Conservation (phyloP, 2,329 filamentous ascomycete genomes). For the Thyridium curvatum region DNA sequence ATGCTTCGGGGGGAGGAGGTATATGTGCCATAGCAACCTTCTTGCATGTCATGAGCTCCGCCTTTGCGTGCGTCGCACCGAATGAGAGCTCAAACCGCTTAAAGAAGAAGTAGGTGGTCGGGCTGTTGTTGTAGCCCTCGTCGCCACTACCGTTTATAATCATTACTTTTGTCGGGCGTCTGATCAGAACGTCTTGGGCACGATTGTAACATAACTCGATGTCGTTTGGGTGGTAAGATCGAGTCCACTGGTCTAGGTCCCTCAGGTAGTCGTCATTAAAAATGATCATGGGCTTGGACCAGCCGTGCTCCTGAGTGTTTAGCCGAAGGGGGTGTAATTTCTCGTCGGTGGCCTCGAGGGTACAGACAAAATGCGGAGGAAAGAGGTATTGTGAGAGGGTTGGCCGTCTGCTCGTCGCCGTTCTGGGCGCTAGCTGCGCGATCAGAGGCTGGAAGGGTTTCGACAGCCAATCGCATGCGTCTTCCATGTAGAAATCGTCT, state of each 20-base stretch:
- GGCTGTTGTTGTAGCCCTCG: background rate
- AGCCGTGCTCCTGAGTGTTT: too few relatives aligned
- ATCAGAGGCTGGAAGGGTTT: slow-evolving; percentile 1
- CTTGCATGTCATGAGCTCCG: slow-evolving; percentile 2
- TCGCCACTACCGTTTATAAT: too few relatives aligned
- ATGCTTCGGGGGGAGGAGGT: slow-evolving; percentile 1
- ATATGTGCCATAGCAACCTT: slow-evolving; percentile 2
- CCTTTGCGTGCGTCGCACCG: background rate
- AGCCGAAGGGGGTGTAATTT: slow-evolving; percentile 1
- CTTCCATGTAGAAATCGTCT: slow-evolving; percentile 7
- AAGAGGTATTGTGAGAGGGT: slow-evolving; percentile 4
- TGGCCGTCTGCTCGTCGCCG: too few relatives aligned
- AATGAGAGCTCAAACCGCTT: slow-evolving; percentile 1
- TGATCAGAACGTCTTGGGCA: slow-evolving; percentile 2
- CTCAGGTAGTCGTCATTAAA: slow-evolving; percentile 1
- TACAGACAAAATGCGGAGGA: slow-evolving; percentile 2
- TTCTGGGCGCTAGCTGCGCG: slow-evolving; percentile 1
- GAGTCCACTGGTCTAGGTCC: slow-evolving; percentile 3
- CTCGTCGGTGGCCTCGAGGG: slow-evolving; percentile 4
- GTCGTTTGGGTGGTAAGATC: slow-evolving; percentile 1
- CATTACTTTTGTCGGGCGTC: slow-evolving; percentile 2
- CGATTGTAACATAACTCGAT: slow-evolving; percentile 1
- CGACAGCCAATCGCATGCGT: slow-evolving; percentile 6
- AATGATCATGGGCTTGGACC: too few relatives aligned
- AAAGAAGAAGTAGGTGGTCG: slow-evolving; percentile 2